Evolutionary conservation across 345 rosid genomes (phyloP).

Genomic region (Gossypium thurberi): DNA sequence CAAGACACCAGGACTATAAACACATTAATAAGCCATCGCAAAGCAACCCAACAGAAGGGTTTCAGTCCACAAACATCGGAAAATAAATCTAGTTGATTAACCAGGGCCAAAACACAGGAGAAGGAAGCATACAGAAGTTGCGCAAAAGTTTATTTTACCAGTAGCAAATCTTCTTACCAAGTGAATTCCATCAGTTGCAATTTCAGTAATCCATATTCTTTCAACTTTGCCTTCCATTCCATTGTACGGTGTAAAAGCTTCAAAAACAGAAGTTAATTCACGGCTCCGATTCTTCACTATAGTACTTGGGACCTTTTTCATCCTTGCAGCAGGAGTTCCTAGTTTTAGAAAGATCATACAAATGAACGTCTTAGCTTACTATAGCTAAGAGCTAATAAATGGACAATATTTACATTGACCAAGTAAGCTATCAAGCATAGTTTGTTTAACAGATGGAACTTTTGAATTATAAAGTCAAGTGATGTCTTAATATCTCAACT

Average conservation of each 20-base stretch:
- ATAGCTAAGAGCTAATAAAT: not conserved
- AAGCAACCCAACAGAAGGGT: not conserved
- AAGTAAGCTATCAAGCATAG: not conserved
- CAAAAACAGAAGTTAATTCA: conserved; percentile 78
- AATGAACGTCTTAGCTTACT: not conserved
- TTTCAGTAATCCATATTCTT: conserved; percentile 92
- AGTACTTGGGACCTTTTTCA: conserved; percentile 87
- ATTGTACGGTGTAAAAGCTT: conserved; percentile 73
- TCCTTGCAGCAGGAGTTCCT: conserved; percentile 98
- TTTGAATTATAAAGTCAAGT: not conserved
- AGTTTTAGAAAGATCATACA: conserved; percentile 12
- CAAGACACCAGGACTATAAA: not conserved
- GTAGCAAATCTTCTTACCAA: conserved; percentile 44
- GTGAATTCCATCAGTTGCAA: conserved; percentile 81
- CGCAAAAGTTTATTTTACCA: not conserved
- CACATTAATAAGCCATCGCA: not conserved
- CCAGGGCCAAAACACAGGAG: not conserved
- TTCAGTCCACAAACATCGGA: not conserved
- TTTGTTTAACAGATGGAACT: not conserved
- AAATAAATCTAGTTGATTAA: not conserved
- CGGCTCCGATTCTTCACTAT: conserved; percentile 84
- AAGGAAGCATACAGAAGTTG: not conserved
- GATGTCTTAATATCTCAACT: not conserved
- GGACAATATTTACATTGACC: not conserved
- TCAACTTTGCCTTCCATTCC: conserved; percentile 82